Evolutionary conservation across 2,329 filamentous ascomycete species (phyloP).

Genomic region (Cladosporium halotolerans): DNA sequence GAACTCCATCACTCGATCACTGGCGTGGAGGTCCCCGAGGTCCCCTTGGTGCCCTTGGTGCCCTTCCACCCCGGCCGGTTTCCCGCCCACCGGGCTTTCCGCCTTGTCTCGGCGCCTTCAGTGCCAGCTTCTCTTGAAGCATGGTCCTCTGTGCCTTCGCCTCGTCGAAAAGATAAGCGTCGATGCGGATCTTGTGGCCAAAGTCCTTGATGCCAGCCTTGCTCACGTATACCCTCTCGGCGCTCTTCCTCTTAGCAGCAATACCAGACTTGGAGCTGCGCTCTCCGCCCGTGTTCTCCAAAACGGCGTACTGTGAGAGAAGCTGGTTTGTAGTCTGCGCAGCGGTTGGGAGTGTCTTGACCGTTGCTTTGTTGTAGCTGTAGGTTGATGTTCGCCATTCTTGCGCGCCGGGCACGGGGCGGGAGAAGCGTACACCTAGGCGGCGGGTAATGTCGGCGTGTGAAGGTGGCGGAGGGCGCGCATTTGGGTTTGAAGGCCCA

Average conservation of each 20-base stretch:
- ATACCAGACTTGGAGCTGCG: slow-evolving; percentile 16
- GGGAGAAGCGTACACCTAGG: slow-evolving; percentile 10
- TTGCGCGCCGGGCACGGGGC: slow-evolving; percentile 17
- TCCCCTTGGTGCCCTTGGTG: neutral
- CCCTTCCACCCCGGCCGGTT: neutral
- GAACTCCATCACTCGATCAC: neutral
- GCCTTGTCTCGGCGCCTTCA: neutral
- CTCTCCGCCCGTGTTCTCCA: slow-evolving; percentile 9
- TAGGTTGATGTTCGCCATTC: slow-evolving; percentile 23
- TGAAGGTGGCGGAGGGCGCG: slow-evolving; percentile 6
- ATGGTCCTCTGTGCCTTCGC: slow-evolving; percentile 10
- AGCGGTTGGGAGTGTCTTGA: slow-evolving; percentile 18
- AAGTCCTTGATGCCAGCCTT: slow-evolving; percentile 18
- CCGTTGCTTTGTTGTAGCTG: slow-evolving; percentile 20
- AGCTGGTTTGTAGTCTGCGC: slow-evolving; percentile 15
- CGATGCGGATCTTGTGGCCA: slow-evolving; percentile 18
- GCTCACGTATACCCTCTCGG: slow-evolving; percentile 16
- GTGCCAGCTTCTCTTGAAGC: neutral
- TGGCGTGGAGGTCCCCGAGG: neutral
- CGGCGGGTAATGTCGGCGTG: slow-evolving; percentile 7
- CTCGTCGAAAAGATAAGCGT: slow-evolving; percentile 20
- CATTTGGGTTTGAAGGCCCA: slow-evolving; percentile 7
- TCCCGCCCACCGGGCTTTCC: neutral
- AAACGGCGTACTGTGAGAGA: slow-evolving; percentile 16
- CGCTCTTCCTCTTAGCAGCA: slow-evolving; percentile 11